Percentiles rank a stretch among this genome's conserved stretches.
phyloP scores from a whole-genome alignment of 371 early-diverging fungal genomes.

The Mucor ambiguus region DNA sequence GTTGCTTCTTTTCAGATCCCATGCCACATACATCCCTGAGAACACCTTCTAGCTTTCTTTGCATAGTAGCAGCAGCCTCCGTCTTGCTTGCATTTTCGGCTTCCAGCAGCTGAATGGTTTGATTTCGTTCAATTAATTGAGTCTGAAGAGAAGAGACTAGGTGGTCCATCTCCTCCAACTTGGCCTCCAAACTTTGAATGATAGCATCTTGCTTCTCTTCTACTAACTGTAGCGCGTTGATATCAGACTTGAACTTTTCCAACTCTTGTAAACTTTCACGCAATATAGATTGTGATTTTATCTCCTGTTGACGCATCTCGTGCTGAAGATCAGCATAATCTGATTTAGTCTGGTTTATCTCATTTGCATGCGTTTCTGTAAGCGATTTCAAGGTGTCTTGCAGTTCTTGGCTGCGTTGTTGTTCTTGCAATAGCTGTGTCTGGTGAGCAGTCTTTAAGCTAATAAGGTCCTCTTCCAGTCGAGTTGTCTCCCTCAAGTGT shows the following conservation, averaged over 20 bases:
- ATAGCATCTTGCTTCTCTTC: slow-evolving; percentile 49
- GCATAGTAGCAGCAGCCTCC: slow-evolving; percentile 17
- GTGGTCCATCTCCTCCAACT: slow-evolving; percentile 42
- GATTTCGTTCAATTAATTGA: slow-evolving; percentile 37
- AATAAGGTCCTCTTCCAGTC: slow-evolving; percentile 14
- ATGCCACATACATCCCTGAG: slow-evolving; percentile 36
- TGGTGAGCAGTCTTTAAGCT: slow-evolving; percentile 15
- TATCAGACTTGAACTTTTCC: slow-evolving; percentile 34
- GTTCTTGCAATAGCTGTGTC: slow-evolving; percentile 5
- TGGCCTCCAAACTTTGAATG: slow-evolving; percentile 37
- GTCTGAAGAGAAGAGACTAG: slow-evolving; percentile 25
- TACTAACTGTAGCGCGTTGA: slow-evolving; percentile 27
- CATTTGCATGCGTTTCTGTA: slow-evolving; percentile 4
- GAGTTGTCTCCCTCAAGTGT: slow-evolving; percentile 22
- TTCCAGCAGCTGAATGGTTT: slow-evolving; percentile 30
- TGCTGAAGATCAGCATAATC: slow-evolving; percentile 20
- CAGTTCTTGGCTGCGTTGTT: not conserved
- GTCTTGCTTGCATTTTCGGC: slow-evolving; percentile 29
- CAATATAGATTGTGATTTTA: slow-evolving; percentile 18
- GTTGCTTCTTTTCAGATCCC: slow-evolving; percentile 35
- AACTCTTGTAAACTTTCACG: slow-evolving; percentile 31
- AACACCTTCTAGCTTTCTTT: slow-evolving; percentile 29
- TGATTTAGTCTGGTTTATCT: slow-evolving; percentile 17
- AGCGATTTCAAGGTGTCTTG: slow-evolving; percentile 16
- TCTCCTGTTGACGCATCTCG: slow-evolving; percentile 33